A percentile compares a stretch with the other conserved stretches of the same genome.
phyloP scores from a whole-genome alignment of 305 asterid genomes.

The Stenogyne calaminthoides region DNA sequence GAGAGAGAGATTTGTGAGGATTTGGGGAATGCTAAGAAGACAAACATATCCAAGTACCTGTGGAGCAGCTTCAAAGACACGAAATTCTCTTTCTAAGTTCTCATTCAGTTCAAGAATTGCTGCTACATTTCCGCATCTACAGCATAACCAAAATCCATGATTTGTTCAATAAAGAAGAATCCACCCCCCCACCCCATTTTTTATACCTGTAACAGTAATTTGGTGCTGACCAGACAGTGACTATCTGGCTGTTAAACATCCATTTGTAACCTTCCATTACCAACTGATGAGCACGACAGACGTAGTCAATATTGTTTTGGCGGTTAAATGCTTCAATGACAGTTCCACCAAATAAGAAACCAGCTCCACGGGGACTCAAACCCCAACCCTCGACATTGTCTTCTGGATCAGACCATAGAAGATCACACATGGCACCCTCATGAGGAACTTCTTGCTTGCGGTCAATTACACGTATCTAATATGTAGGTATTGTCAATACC shows the following conservation, averaged over 20 bases:
- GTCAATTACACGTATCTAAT: conserved; percentile 83
- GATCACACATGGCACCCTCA: conserved; percentile 99
- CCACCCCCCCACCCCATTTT: background rate
- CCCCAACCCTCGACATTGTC: conserved; percentile 98
- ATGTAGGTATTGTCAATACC: conserved; percentile 23
- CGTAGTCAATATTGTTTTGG: conserved; percentile 80
- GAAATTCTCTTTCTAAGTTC: conserved; percentile 73
- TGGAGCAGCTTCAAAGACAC: conserved; percentile 94
- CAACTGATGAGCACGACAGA: conserved; percentile 97
- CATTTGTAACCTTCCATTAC: conserved; percentile 98
- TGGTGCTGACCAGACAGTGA: conserved; percentile 99
- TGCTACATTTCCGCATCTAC: conserved; percentile 95
- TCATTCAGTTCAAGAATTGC: conserved; percentile 93
- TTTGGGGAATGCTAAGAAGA: background rate
- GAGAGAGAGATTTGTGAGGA: conserved; percentile 2
- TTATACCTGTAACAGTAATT: conserved; percentile 91
- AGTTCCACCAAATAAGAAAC: conserved; percentile 91
- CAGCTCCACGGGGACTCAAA: conserved; percentile 98
- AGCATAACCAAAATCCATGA: conserved; percentile 23
- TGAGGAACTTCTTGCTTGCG: conserved; percentile 99
- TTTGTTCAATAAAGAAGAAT: conserved; percentile 15
- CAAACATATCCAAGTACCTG: conserved; percentile 53
- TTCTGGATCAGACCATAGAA: conserved; percentile 97
- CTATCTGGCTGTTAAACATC: conserved; percentile 93
- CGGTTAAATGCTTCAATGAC: conserved; percentile 82